Conservation (phyloP, 2,329 filamentous ascomycete genomes). For the Aspergillus chevalieri region DNA sequence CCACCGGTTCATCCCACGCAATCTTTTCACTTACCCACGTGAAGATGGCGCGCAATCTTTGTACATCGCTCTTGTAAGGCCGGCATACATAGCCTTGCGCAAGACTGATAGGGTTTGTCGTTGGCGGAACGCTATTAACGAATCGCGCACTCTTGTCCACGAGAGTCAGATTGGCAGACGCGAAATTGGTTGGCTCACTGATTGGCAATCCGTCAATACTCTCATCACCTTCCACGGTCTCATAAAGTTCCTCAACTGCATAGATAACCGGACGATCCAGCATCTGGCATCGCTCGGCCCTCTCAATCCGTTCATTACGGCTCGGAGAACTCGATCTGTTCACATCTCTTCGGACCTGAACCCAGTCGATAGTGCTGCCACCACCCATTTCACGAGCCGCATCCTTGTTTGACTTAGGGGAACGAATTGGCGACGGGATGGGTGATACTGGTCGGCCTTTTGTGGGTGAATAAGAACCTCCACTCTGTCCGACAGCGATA, state of each 20-base stretch:
- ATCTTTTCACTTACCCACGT: conserved; percentile 96
- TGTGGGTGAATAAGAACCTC: conserved; percentile 40
- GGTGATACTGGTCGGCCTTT: conserved; percentile 46
- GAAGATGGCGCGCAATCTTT: conserved; percentile 88
- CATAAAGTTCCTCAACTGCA: conserved; percentile 81
- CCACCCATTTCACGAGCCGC: conserved; percentile 65
- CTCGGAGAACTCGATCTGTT: conserved; percentile 93
- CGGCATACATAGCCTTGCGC: conserved; percentile 90
- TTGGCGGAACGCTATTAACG: conserved; percentile 72
- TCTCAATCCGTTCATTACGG: conserved; percentile 76
- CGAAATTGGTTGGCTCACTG: conserved; percentile 74
- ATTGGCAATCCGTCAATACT: conserved; percentile 77
- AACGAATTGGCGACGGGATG: conserved; percentile 34
- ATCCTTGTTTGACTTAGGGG: conserved; percentile 37
- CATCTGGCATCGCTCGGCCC: conserved; percentile 87
- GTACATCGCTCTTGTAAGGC: conserved; percentile 89
- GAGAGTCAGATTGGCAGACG: conserved; percentile 68
- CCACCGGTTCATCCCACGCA: conserved; percentile 89
- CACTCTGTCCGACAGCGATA: conserved; percentile 60
- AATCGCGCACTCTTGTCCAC: conserved; percentile 97
- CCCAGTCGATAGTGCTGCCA: conserved; percentile 66
- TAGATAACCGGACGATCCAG: conserved; percentile 83
- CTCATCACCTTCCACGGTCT: conserved; percentile 83
- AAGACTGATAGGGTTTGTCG: conserved; percentile 72
- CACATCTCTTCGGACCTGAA: conserved; percentile 92